A percentile compares a stretch with the other conserved stretches of the same genome.
phyloP scores from a whole-genome alignment of 2,329 filamentous ascomycete genomes.

The Venturia oleaginea region DNA sequence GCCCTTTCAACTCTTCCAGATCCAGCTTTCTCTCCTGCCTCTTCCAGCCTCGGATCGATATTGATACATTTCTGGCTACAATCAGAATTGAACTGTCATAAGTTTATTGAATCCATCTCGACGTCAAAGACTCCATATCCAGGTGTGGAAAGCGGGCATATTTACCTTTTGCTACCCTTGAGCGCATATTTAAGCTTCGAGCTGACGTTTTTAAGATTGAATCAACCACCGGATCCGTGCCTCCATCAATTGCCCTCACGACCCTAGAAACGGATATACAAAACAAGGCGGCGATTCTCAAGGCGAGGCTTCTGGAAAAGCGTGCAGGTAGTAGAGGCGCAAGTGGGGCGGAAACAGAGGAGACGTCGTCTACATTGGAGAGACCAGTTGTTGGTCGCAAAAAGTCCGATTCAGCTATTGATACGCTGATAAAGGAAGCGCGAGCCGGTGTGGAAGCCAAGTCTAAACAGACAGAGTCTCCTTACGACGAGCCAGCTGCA shows the following conservation, averaged over 20 bases:
- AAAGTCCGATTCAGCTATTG: background rate
- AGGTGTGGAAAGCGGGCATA: background rate
- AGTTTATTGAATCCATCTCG: background rate
- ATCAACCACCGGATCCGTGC: background rate
- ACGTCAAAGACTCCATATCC: background rate
- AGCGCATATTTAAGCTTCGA: background rate
- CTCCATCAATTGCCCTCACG: background rate
- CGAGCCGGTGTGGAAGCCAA: background rate
- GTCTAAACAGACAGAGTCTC: constrained; percentile 1
- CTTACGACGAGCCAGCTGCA: background rate
- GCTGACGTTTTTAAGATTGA: background rate
- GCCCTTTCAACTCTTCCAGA: background rate
- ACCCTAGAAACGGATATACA: background rate
- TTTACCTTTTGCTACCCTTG: background rate
- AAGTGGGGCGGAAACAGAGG: background rate
- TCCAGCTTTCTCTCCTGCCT: background rate
- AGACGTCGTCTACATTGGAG: background rate
- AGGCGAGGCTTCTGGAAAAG: constrained; percentile 6
- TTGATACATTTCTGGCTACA: background rate
- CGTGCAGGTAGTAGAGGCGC: background rate
- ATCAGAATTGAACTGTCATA: background rate
- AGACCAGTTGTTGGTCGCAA: background rate
- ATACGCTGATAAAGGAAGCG: constrained; percentile 3
- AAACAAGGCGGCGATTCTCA: constrained; percentile 2
- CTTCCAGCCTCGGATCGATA: background rate